Evolutionary conservation across 805 yeast species (phyloP), one percentile per base, ranked within the genome.

Genomic region (Candida maesae): DNA sequence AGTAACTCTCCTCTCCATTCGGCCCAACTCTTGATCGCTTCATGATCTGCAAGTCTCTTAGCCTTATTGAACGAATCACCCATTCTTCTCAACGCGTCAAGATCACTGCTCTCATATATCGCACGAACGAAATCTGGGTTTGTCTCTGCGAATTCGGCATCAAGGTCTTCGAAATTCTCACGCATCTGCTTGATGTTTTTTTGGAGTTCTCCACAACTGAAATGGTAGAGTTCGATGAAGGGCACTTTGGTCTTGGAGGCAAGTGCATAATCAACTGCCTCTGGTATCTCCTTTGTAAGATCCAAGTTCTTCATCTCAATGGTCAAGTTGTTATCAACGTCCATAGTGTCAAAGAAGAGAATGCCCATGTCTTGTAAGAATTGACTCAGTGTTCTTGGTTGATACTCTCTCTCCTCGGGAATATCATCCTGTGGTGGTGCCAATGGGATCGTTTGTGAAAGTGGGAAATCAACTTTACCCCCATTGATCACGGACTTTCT

Each of bases 201-300:
- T 28, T 53, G 59, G 12, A 58, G 23, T 32, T 56, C 60, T 18
- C 43, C 48, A 45, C 61, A 58, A 34, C 61, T 55, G 36, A 58
- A 58, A 19, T 46, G 48, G 29, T 48, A 52, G 1, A 58, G 44
- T 18, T 56, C 61, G 6, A 58, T 25, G 58, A 58, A 55, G 6
- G 61, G 61, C 3, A 55, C 14, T 18, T 50, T 50, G 2, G 55
- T 40, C 20, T 42, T 43, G 19, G 42, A 52, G 3, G 60, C 56
- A 16, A 52, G 43, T 8, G 47, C 42, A 33, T 39, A 57, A 20
- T 56, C 59, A 19, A 48, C 21, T 6, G 39, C 35, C 4, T 33
- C n/a, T n/a, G n/a, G 16, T 3, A 45, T 33, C 0, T 28, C 11
- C 3, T 44, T 32, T 4, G 36, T 14, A 2, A 43, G 11, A 6